phyloP scores from a whole-genome alignment of 129 eudicot species.

The Lonicera japonica region DNA sequence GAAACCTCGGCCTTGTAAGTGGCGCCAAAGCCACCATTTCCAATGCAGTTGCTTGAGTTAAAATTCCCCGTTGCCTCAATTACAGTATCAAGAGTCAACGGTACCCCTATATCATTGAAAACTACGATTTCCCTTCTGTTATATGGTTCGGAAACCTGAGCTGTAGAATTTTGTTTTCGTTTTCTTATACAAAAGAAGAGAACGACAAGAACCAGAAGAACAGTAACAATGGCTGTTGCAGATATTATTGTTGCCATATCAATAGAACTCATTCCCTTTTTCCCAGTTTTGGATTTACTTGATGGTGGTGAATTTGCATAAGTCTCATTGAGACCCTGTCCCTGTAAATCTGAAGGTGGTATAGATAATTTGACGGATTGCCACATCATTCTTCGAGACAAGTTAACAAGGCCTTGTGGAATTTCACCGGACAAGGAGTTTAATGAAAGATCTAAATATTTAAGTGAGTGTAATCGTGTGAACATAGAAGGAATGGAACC shows the following conservation, averaged over 20 bases:
- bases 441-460: conserved; percentile 10
- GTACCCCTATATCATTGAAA: conserved; percentile 50
- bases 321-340: background rate
- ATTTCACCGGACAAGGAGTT: conserved; percentile 5
- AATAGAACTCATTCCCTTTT: conserved; percentile 21
- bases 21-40: conserved; percentile 67
- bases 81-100: conserved; percentile 42
- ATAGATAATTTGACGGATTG: background rate
- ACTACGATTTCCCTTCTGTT: conserved; percentile 32
- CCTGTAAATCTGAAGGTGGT: conserved; percentile 22
- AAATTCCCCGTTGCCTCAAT: conserved; percentile 62
- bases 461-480: conserved; percentile 11
- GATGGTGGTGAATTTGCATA: conserved; percentile 3
- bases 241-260: conserved; percentile 26
- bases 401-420: no score
- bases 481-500: conserved; percentile 10
- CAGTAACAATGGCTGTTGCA: conserved; percentile 35
- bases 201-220: conserved; percentile 29
- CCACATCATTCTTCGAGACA: conserved; percentile 15
- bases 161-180: conserved; percentile 23
- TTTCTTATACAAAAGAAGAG: conserved; percentile 33
- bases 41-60: conserved; percentile 47
- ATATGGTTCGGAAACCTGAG: conserved; percentile 13
- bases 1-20: conserved; percentile 52
- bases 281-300: background rate